Base-by-base conservation (phyloP, 1,284 basidiomycete genomes). In the Microbotryum silenes-acaulis region DNA sequence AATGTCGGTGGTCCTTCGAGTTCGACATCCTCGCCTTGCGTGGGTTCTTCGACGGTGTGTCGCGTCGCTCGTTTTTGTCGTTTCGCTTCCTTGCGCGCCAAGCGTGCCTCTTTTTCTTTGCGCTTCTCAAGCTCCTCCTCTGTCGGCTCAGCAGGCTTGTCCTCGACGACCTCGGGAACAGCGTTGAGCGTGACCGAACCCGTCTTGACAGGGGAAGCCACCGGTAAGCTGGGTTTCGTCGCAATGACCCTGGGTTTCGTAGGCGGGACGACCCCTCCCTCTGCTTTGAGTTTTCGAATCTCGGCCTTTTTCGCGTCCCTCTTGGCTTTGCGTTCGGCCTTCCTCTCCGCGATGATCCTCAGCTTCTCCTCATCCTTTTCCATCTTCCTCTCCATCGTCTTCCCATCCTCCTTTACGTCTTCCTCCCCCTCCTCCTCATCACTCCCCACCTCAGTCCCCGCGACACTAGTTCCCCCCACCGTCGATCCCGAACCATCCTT, bases 191-290 rank as follows among this genome's bases (percentile, higher is more conserved):
- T 29, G 12, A 31, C 50, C 37, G 6, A 42, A 12, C 37, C 37
- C 12, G 37, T 42, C 12, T 42, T 42, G 16, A 42, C 37, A 6
- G 37, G 16, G 6, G 37, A 42, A 42, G 37, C 4, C 37, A 23
- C 14, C 4, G 51, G 25, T 29, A 33, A 27, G 45, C 16, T 50
- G 9, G 48, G 48, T 8, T 50, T 50, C 27, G 48, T 7, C n/a
- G n/a, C 3, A 12, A 60, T 6, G 23, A 59, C 37, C 23, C 62
- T 33, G 14, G 52, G 55, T 57, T 59, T 59, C 3, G 59, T 56
- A 6, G 61, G 50, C 14, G 63, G 60, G 0, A 55, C 48, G 21
- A 46, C 33, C 6, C 54, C 57, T 77, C 77, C 72, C 80, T 81
- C 62, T 73, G 77, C 50, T 77, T 77, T 54, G 74, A 75, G 47